Base-by-base conservation (phyloP, 345 rosid genomes). In the Ailanthus altissimus region DNA sequence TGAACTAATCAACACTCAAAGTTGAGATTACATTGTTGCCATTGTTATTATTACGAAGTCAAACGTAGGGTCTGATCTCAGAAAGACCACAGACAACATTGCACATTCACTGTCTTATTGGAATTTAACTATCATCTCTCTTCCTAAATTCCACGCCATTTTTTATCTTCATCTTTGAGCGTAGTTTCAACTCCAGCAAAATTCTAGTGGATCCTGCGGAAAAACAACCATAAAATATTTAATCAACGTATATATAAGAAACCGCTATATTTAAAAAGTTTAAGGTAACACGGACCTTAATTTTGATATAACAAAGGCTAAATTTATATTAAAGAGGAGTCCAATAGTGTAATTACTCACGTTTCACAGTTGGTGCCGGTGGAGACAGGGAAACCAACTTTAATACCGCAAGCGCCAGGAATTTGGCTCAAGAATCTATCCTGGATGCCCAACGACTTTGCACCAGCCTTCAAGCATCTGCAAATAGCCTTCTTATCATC, bases 351-450 rank as follows among this genome's bases (percentile, higher is more conserved):
- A n/a, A n/a, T 6, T 13, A 76, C 86, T 78, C 23, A 79, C 86
- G 46, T 79, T 42, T 79, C 82, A 28, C 86, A 88, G 59, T 84
- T 66, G 64, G 81, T 75, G 81, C 40, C 38, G 1, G 51, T 25
- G 49, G 87, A 84, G 50, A 88, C 84, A 21, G 83, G 77, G 77
- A 84, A 88, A 2, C 85, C 86, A 53, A 88, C 83, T 25, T 85
- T 77, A 77, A 88, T 75, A 16, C 71, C 62, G 84, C 87, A 88
- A 15, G 81, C 77, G 3, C 13, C 8, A 60, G 89, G 89, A 51
- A 85, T 81, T 80, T 70, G 72, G 78, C 78, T 75, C 77, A 85
- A 63, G 81, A 77, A 82, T 74, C 74, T 72, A 61, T 85, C 81
- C 71, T 85, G 78, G 5, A 85, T 47, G 8, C 85, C 82, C 11